phyloP scores from a whole-genome alignment of 169 alveolate genomes.

The Cryptosporidium tyzzeri region DNA sequence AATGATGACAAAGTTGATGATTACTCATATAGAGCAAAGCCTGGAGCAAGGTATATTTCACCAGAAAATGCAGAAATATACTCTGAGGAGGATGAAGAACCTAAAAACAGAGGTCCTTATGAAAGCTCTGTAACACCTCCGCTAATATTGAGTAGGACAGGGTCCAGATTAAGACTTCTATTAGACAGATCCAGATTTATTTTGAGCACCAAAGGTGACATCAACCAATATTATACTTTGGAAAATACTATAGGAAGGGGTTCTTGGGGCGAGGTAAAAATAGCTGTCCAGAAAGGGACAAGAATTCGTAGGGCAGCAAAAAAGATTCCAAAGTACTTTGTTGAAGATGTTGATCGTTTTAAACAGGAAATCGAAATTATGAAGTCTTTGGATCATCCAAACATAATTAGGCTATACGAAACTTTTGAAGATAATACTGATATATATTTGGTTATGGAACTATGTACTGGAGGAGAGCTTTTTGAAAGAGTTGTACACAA shows the following conservation, averaged over 20 bases:
- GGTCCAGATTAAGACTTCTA: slow-evolving; percentile 46
- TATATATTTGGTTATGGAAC: slow-evolving; percentile 87
- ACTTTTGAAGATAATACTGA: slow-evolving; percentile 87
- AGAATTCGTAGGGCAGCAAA: slow-evolving; percentile 83
- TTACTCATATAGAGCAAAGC: neutral
- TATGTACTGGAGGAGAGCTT: slow-evolving; percentile 92
- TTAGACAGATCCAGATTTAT: slow-evolving; percentile 76
- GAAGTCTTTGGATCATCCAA: slow-evolving; percentile 94
- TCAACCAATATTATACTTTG: slow-evolving; percentile 72
- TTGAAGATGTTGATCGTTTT: slow-evolving; percentile 81
- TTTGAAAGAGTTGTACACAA: slow-evolving; percentile 86
- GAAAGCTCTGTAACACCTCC: slow-evolving; percentile 38
- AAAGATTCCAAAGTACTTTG: slow-evolving; percentile 82
- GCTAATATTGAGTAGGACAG: slow-evolving; percentile 45
- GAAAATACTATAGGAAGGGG: slow-evolving; percentile 83
- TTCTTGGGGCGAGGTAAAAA: slow-evolving; percentile 84
- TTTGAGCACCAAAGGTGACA: slow-evolving; percentile 78
- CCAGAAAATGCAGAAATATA: neutral
- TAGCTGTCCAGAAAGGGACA: slow-evolving; percentile 79
- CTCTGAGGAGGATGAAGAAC: neutral
- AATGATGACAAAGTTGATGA: neutral
- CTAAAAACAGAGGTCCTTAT: slow-evolving; percentile 20
- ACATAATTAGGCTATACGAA: slow-evolving; percentile 92
- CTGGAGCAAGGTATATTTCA: neutral
- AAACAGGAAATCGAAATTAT: slow-evolving; percentile 86